phyloP scores from a whole-genome alignment of 441 rosid genomes.

The Bocquillonia castaneifolia region DNA sequence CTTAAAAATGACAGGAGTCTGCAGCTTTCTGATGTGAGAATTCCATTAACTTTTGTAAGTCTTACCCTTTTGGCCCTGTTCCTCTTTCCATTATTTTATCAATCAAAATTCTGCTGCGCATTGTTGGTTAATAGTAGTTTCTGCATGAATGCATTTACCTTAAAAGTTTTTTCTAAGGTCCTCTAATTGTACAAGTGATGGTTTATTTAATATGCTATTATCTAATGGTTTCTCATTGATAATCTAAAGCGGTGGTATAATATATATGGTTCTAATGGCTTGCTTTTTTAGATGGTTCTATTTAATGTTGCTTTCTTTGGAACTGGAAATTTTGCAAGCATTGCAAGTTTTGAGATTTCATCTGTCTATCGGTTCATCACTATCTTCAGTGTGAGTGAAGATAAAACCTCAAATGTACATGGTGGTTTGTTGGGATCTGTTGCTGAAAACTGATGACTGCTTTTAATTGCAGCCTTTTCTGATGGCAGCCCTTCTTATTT shows the following conservation, averaged over 20 bases:
- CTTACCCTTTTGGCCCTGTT: constrained; percentile 1
- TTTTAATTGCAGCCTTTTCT: constrained; percentile 69
- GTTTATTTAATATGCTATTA: background rate
- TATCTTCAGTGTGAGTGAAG: constrained; percentile 78
- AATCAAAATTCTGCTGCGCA: too few species aligned
- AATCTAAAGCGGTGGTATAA: constrained; percentile 4
- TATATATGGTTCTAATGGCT: constrained; percentile 20
- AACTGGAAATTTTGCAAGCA: constrained; percentile 95
- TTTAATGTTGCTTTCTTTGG: constrained; percentile 96
- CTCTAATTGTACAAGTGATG: background rate
- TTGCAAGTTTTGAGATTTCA: constrained; percentile 98
- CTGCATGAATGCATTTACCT: background rate
- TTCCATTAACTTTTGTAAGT: constrained; percentile 85
- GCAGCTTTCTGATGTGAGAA: constrained; percentile 82
- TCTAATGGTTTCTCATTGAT: background rate
- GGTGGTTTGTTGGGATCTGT: constrained; percentile 16
- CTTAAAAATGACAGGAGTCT: constrained; percentile 63
- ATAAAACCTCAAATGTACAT: constrained; percentile 1
- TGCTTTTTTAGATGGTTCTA: constrained; percentile 65
- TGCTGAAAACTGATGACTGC: constrained; percentile 22
- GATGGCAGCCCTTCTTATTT: constrained; percentile 91
- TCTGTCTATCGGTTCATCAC: constrained; percentile 93
- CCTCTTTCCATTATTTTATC: background rate
- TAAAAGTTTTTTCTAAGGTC: background rate
- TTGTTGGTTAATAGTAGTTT: background rate